These are phyloP conservation scores for Lactuca saligna DNA, from an alignment of 129 eudicot species.

Conservation along the genomic window DNA sequence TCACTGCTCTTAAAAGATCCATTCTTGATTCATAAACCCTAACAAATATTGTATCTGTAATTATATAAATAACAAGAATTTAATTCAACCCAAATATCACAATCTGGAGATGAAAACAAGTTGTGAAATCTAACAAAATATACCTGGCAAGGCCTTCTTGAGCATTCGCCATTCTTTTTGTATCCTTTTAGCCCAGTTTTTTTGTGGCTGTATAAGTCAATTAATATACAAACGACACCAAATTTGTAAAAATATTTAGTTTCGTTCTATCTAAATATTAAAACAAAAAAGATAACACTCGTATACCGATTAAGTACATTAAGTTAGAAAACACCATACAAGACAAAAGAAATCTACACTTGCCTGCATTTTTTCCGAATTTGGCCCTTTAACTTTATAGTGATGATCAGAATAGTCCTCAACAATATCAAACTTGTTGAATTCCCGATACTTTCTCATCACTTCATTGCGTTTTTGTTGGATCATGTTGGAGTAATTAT, in stretches of 20 bases:
- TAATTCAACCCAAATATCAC: not conserved
- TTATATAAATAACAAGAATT: not conserved
- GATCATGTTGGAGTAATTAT: not conserved
- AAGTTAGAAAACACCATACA: not conserved
- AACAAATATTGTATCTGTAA: conserved; percentile 62
- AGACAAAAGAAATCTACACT: conserved; percentile 2
- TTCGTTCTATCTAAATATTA: no score
- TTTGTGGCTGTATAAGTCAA: no score
- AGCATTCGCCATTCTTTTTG: conserved; percentile 56
- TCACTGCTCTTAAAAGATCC: conserved; percentile 93
- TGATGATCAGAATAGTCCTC: conserved; percentile 70
- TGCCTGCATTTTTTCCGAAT: conserved; percentile 49
- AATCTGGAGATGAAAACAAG: not conserved
- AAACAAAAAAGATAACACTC: no score
- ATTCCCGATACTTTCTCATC: conserved; percentile 38
- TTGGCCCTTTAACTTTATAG: conserved; percentile 30
- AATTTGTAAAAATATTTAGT: no score
- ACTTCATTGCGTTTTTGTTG: conserved; percentile 35
- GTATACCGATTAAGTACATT: no score
- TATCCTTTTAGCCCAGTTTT: no score
- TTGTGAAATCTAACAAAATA: conserved; percentile 27
- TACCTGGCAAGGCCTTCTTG: conserved; percentile 64
- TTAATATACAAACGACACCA: no score
- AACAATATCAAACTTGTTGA: conserved; percentile 73
- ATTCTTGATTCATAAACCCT: conserved; percentile 89